phyloP scores from a whole-genome alignment of 805 yeast species.

The Yarrowia sp. region DNA sequence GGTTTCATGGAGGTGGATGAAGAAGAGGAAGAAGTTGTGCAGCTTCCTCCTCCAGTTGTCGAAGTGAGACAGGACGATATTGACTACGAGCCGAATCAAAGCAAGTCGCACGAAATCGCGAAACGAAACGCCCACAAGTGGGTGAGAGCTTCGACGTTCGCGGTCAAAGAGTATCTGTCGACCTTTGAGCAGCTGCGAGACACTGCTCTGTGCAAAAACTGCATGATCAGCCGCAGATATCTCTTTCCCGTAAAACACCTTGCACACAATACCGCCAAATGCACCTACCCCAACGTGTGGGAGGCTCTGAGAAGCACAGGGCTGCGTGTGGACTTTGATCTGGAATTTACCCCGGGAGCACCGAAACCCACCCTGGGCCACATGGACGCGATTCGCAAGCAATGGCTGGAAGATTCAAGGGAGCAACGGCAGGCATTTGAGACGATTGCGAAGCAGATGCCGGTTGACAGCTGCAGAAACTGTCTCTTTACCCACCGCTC shows the following conservation, averaged over 20 bases:
- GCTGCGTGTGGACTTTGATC: conserved; percentile 2
- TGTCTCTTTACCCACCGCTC: not conserved
- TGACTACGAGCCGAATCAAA: not conserved
- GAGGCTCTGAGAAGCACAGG: not conserved
- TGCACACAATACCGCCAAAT: conserved; percentile 5
- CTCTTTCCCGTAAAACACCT: not conserved
- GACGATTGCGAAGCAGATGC: not conserved
- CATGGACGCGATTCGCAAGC: not conserved
- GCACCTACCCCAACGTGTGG: conserved; percentile 7
- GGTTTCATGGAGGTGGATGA: not conserved
- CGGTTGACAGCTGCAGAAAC: not conserved
- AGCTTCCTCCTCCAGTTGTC: not conserved
- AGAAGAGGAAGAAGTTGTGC: not conserved
- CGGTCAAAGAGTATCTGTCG: not conserved
- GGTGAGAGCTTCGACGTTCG: not conserved
- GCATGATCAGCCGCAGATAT: conserved; percentile 1
- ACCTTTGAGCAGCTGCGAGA: conserved; percentile 2
- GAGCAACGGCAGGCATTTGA: conserved; percentile 5
- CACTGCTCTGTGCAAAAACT: not conserved
- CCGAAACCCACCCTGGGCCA: not conserved
- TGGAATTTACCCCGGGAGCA: too few species aligned
- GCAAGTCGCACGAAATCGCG: conserved; percentile 19
- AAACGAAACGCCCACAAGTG: conserved; percentile 15
- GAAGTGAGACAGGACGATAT: not conserved
- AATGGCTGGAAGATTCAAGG: not conserved